phyloP scores from a whole-genome alignment of 495 filamentous ascomycete genomes.

The Aspergillus coremiiformis region DNA sequence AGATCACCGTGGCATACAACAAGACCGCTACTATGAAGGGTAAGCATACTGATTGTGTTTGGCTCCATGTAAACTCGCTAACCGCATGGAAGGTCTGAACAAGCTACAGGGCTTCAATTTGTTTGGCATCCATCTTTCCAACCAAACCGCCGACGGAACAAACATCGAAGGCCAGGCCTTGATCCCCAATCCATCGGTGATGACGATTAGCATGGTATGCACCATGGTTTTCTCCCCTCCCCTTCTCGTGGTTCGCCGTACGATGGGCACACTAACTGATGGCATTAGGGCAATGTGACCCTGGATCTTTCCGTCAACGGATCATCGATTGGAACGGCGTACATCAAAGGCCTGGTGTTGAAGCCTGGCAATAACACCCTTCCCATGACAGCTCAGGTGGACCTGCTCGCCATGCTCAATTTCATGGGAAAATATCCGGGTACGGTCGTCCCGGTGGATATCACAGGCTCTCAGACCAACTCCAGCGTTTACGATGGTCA shows the following conservation, averaged over 20 bases:
- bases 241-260: constrained; percentile 11
- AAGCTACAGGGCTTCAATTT: constrained; percentile 54
- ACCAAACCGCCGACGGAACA: constrained; percentile 30
- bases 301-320: constrained; percentile 50
- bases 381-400: constrained; percentile 46
- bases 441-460: constrained; percentile 51
- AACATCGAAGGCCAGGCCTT: constrained; percentile 58
- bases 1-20: constrained; percentile 46
- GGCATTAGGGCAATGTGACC: constrained; percentile 54
- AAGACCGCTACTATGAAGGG: constrained; percentile 52
- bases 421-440: constrained; percentile 41
- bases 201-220: constrained; percentile 56
- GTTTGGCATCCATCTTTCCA: constrained; percentile 36
- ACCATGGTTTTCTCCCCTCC: no score
- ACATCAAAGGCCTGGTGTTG: constrained; percentile 51
- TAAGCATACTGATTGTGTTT: constrained; percentile 15
- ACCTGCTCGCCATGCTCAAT: constrained; percentile 41
- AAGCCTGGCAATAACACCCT: constrained; percentile 53
- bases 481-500: constrained; percentile 51
- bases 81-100: constrained; percentile 44
- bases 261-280: constrained; percentile 2
- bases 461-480: constrained; percentile 40
- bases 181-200: constrained; percentile 64
- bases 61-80: neutral
- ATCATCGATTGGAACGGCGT: constrained; percentile 45